Conservation (phyloP, 306 rosid species). For the Boehmeria nivea region DNA sequence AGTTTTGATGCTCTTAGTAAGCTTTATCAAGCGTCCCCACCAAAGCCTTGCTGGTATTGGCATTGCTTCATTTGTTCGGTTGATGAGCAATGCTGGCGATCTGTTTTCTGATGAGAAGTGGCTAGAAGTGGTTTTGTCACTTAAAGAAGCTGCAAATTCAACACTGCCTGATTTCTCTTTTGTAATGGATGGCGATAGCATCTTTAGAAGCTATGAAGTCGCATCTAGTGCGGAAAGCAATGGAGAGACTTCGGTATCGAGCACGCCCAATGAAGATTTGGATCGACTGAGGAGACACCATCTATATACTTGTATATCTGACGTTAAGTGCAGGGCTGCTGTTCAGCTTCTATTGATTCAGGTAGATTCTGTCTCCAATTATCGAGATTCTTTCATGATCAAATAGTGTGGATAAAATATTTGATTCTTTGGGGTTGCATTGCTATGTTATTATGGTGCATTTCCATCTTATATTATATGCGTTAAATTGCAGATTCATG, state of each 20-base stretch:
- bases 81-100: constrained; percentile 94
- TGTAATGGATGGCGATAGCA: constrained; percentile 37
- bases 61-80: constrained; percentile 93
- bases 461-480: no score
- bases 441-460: no score
- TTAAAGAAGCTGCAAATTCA: constrained; percentile 80
- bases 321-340: constrained; percentile 89
- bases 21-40: constrained; percentile 94
- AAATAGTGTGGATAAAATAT: no score
- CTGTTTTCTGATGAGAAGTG: constrained; percentile 92
- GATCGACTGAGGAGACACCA: constrained; percentile 39
- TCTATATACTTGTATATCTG: constrained; percentile 54
- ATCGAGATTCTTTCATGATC: no score
- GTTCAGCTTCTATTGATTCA: constrained; percentile 93
- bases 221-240: constrained; percentile 39
- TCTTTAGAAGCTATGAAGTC: constrained; percentile 31
- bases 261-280: constrained; percentile 37
- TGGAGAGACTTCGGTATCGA: constrained; percentile 44
- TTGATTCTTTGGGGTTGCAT: no score
- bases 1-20: constrained; percentile 84
- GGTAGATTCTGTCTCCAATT: constrained; percentile 42
- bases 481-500: no score
- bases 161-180: constrained; percentile 82
- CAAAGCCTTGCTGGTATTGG: constrained; percentile 99
- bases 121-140: constrained; percentile 83